Base-by-base conservation (phyloP, 768 basidiomycete genomes). In the Lactarius tabidus region DNA sequence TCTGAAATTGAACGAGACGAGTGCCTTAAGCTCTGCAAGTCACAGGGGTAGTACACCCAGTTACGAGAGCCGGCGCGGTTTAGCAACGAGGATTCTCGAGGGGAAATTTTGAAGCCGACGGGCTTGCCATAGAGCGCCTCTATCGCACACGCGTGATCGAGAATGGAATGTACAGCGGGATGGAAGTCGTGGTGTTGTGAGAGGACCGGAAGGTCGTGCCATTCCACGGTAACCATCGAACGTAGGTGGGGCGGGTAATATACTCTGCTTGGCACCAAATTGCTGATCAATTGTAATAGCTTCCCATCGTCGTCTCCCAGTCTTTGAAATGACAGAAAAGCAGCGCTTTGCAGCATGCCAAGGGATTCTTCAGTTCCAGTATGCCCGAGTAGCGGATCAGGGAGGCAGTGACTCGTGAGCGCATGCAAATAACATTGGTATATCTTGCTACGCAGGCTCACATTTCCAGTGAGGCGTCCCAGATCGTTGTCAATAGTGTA, bases 381-480 rank as follows among this genome's bases (percentile, higher is more conserved):
- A 18, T 77, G 77, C 20, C 69, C 69, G 1, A 78, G 80, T n/a
- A 84, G 72, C 2, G 80, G 79, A 71, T 84, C 82, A 8, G 75
- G 72, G 7, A 79, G 70, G 51, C 75, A 76, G 51, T 78, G 75
- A 17, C 78, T 78, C 4, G 77, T 82, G 1, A 81, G 58, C n/a
- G 80, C 79, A 51, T 84, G 83, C n/a, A 84, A 73, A 59, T 80
- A 80, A 3, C 77, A 73, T 53, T 74, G 74, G 61, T 74, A 80
- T 7, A 82, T 71, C 41, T 69, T 70, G 62, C 71, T 75, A 1
- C 67, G 67, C 41, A 78, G 59, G 38, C 67, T 74, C 9, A 43
- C 70, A 10, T 72, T 74, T 4, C 75, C 71, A 5, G 62, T 59
- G 38, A 79, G 69, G 43, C 70, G 70, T 0, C 76, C 74, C 6